Evolutionary conservation across 2,329 filamentous ascomycete genomes (phyloP), one percentile per base, ranked within the genome.

Genomic region (Fusarium decemcellulare): DNA sequence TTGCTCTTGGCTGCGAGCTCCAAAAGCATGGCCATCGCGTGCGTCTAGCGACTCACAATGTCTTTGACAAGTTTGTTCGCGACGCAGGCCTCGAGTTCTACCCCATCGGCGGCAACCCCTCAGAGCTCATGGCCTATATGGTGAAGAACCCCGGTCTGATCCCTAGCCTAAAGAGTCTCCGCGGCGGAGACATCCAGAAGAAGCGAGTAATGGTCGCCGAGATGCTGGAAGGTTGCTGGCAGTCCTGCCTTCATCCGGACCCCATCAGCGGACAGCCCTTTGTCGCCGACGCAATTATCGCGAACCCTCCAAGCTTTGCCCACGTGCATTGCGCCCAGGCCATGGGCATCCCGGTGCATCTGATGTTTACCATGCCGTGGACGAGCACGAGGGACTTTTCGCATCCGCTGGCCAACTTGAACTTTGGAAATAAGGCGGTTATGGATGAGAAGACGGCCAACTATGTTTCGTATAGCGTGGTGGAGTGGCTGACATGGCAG

Each of bases 401-500:
- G 0, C 92, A 94, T 72, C 92, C 92, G 0, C 82, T 94, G 5
- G 91, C 91, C 0, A 93, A 93, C 64, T 87, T 94, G 37, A 86
- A 90, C 61, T 65, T 67, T 37, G 54, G 61, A 8, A 30, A 9
- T 40, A 91, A 90, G 68, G 63, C 18, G 18, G 63, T 61, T 14
- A 68, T 59, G 48, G 65, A 88, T 87, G 4, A 50, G 12, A 90
- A 92, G 70, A 82, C 86, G 2, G 86, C 90, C 2, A 93, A 93
- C 69, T 93, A 90, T 69, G 85, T 93, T 10, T 91, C 90, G 0
- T 94, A 93, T 71, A 86, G 87, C 1, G 82, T 93, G 42, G 90
- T 94, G 1, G 92, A 94, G 62, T 90, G 93, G 85, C 84, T 94
- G 80, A 92, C 92, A 11, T 94, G 92, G 92, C 91, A 94, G 78